Conservation (phyloP, 345 rosid species). For the Turritis glabra region DNA sequence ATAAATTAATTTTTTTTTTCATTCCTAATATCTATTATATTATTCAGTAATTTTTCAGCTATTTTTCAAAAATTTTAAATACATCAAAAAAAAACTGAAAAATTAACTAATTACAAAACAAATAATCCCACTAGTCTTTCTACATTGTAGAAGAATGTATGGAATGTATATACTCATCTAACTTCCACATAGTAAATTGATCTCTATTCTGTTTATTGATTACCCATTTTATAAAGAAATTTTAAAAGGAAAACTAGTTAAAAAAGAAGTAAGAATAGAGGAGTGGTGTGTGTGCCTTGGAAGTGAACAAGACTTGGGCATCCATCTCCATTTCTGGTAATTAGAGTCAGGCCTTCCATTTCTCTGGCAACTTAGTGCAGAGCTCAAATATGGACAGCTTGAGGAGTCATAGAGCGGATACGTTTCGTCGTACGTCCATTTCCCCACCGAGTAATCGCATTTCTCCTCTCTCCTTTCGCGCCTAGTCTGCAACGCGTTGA, state of each 20-base stretch:
- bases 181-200: too few species aligned
- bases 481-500: constrained; percentile 38
- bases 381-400: constrained; percentile 76
- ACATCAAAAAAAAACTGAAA: too few species aligned
- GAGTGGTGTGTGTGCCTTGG: constrained; percentile 55
- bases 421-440: constrained; percentile 74
- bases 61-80: not conserved
- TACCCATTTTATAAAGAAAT: not conserved
- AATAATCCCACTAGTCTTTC: too few species aligned
- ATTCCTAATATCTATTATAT: not conserved
- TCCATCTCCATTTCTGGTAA: constrained; percentile 94
- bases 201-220: not conserved
- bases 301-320: constrained; percentile 71
- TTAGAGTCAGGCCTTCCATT: constrained; percentile 94
- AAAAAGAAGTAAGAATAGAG: not conserved
- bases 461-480: constrained; percentile 32
- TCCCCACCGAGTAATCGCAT: constrained; percentile 72
- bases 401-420: constrained; percentile 86
- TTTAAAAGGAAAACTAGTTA: too few species aligned
- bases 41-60: not conserved
- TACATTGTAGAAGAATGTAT: too few species aligned
- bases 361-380: constrained; percentile 72
- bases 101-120: too few species aligned
- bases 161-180: too few species aligned
- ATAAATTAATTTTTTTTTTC: too few species aligned